Conservation (phyloP, 208 protist species). For the Naegleria lovaniensis region DNA sequence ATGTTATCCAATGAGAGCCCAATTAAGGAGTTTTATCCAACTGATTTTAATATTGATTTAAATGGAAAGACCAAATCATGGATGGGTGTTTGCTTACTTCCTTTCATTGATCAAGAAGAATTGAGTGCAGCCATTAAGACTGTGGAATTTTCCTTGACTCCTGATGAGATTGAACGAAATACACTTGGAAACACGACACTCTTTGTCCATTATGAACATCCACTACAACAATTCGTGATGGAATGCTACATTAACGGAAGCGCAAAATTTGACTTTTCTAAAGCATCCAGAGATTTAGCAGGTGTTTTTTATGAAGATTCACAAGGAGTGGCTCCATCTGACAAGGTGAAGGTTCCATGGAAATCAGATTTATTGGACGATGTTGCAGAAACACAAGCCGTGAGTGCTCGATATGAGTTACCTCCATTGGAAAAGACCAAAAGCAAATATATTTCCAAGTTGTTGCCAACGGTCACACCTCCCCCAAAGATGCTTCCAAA, state of each 20-base stretch:
- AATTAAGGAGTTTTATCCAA: constrained; percentile 12
- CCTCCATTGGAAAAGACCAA: background rate
- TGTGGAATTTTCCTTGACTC: background rate
- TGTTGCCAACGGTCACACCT: background rate
- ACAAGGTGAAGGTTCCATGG: background rate
- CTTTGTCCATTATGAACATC: background rate
- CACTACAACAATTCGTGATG: background rate
- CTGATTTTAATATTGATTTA: background rate
- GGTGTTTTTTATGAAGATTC: background rate
- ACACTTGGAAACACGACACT: background rate
- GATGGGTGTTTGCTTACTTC: background rate
- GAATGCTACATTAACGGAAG: background rate
- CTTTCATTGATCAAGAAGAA: constrained; percentile 16
- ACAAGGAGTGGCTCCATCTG: background rate
- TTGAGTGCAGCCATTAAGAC: background rate
- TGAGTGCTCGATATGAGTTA: background rate
- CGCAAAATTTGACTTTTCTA: background rate
- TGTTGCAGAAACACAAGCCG: background rate
- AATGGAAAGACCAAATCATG: background rate
- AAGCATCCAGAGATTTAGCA: background rate
- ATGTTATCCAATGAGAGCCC: background rate
- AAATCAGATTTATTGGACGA: background rate
- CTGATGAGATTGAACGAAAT: background rate
- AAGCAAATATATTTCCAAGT: background rate
- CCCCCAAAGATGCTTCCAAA: background rate